Evolutionary conservation across 257 asterid genomes (phyloP), one percentile per base, ranked within the genome.

Genomic region (Solanum pennellii): DNA sequence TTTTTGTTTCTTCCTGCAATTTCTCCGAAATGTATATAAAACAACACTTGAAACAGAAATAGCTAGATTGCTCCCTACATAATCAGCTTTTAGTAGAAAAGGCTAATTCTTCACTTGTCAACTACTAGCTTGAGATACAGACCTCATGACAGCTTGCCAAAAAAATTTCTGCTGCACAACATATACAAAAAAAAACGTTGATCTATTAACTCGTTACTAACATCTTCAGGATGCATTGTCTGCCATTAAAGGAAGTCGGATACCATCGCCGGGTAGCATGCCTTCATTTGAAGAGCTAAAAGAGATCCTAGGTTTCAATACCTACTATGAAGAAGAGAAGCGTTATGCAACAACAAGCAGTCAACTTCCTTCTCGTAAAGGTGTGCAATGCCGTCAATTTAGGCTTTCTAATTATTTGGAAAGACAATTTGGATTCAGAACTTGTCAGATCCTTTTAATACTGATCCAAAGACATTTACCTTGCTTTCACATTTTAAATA

Each of bases 261-360:
- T 95, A 85, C 99, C 99, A 84, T 91, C 99, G 52, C 96, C 98
- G 62, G 98, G 98, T 91, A 95, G 94, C 93, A 93, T 95, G 97
- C 99, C 98, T 16, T 88, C 99, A 68, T 95, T 96, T 86, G 98
- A 94, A 89, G 98, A 96, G 92, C 83, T 95, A n/a, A 95, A 96
- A 87, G 98, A 95, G 79, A 92, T 94, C 75, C 88, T 96, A 91
- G 99, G 98, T 87, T 94, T 95, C 89, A 93, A 95, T 90, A 72
- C 82, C 76, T 96, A 96, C 89, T 96, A 95, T 82, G 96, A 95
- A 91, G 98, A 95, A 92, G 98, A 96, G 94, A 88, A 83, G 89
- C 87, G 29, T 45, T 96, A 95, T 86, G 91, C 90, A 84, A 91
- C 93, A 59, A 90, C 66, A 87, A 88, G 89, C 86, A 88, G 85